Conservation (phyloP, 306 rosid species). For the Medicago lupulina region DNA sequence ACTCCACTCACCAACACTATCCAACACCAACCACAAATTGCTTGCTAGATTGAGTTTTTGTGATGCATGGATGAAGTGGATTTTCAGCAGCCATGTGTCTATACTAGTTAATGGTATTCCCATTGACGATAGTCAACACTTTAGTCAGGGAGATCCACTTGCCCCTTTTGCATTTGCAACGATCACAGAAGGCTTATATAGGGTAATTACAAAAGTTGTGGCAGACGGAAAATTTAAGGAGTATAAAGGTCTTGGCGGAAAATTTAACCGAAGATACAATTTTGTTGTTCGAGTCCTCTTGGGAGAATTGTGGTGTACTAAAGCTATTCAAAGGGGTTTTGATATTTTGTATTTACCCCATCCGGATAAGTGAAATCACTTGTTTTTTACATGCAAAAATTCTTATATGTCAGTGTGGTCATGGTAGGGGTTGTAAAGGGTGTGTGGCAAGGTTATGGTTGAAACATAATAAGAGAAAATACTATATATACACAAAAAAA, state of each 20-base stretch:
- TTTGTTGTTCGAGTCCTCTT: too few relatives aligned
- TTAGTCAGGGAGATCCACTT: background rate
- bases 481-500: background rate
- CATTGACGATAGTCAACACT: background rate
- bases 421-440: background rate
- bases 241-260: too few relatives aligned
- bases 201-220: too few relatives aligned
- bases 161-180: background rate
- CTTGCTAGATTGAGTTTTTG: background rate
- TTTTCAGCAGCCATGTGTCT: background rate
- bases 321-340: too few relatives aligned
- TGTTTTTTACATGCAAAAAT: background rate
- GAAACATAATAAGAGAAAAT: too few relatives aligned
- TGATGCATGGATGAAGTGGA: too few relatives aligned
- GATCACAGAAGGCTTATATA: background rate
- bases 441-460: background rate
- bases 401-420: background rate
- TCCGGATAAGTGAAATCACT: background rate
- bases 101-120: background rate
- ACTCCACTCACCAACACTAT: too few relatives aligned
- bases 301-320: too few relatives aligned
- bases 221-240: too few relatives aligned
- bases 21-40: too few relatives aligned
- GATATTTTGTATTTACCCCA: too few relatives aligned
- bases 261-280: too few relatives aligned